A percentile compares a stretch with the other conserved stretches of the same genome.
Evolutionary conservation across 371 early-diverging fungal species (phyloP).

Genomic region (Actinomucor elegans): DNA sequence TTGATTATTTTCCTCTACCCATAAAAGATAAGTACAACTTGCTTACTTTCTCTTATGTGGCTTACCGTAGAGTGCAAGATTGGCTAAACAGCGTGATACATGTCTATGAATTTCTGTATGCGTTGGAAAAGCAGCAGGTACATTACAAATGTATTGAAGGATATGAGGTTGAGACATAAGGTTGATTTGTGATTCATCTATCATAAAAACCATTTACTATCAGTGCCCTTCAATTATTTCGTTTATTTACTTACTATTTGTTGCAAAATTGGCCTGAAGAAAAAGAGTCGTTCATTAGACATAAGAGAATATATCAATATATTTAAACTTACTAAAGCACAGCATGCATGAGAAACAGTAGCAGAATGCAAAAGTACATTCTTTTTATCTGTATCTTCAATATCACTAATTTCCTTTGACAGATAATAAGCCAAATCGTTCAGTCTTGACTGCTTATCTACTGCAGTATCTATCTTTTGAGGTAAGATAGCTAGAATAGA

Average conservation of each 20-base stretch:
- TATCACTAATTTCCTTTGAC: background rate
- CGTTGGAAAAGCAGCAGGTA: constrained; percentile 5
- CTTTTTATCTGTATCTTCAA: background rate
- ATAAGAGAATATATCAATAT: background rate
- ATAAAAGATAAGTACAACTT: too few species aligned
- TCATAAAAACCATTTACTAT: too few species aligned
- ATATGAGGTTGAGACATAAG: constrained; percentile 53
- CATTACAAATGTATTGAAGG: constrained; percentile 41
- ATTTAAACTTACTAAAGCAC: constrained; percentile 41
- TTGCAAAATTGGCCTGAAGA: constrained; percentile 59
- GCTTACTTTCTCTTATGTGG: background rate
- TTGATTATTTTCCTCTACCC: constrained; percentile 28
- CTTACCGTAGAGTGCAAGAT: constrained; percentile 58
- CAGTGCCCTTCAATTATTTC: too few species aligned
- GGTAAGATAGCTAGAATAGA: constrained; percentile 35
- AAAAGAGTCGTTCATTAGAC: background rate
- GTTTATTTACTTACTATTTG: constrained; percentile 43
- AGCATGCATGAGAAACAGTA: constrained; percentile 58
- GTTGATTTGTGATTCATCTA: constrained; percentile 55
- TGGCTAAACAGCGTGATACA: constrained; percentile 59
- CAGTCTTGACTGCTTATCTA: background rate
- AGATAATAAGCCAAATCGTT: constrained; percentile 18
- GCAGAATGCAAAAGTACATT: constrained; percentile 21
- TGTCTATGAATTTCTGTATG: constrained; percentile 46
- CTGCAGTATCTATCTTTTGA: background rate